These are phyloP conservation scores for Penicillium fuscoglaucum DNA, from an alignment of 2,329 filamentous ascomycete genomes.

Conservation along the genomic window DNA sequence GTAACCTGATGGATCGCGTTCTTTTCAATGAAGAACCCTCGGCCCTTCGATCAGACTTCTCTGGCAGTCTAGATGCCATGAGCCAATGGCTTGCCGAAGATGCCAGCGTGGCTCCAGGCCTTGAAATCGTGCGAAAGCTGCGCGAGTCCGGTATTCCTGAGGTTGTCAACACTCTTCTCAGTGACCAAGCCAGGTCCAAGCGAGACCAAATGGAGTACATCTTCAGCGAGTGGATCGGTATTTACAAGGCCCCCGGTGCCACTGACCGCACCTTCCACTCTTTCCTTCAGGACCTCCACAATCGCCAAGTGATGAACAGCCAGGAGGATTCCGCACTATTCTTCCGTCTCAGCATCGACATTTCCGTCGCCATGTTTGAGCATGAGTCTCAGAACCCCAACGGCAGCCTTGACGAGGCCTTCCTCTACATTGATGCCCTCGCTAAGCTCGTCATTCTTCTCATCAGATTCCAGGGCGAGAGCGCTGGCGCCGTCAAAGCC, in stretches of 20 bases:
- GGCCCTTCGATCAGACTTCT: slow-evolving; percentile 81
- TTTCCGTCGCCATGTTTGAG: slow-evolving; percentile 76
- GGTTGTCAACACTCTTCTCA: slow-evolving; percentile 55
- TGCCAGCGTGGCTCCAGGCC: slow-evolving; percentile 62
- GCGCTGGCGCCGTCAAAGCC: slow-evolving; percentile 58
- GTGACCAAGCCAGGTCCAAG: slow-evolving; percentile 59
- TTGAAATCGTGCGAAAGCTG: slow-evolving; percentile 69
- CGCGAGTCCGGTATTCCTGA: slow-evolving; percentile 57
- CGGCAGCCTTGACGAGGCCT: slow-evolving; percentile 61
- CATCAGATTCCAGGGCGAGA: slow-evolving; percentile 68
- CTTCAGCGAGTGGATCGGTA: slow-evolving; percentile 90
- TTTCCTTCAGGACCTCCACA: slow-evolving; percentile 83
- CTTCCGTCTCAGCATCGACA: slow-evolving; percentile 76
- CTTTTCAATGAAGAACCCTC: slow-evolving; percentile 75
- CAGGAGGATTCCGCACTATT: slow-evolving; percentile 78
- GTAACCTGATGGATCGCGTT: slow-evolving; percentile 73
- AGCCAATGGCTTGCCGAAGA: slow-evolving; percentile 80
- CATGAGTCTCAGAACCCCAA: slow-evolving; percentile 62
- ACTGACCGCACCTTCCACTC: slow-evolving; percentile 69
- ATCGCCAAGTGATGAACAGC: slow-evolving; percentile 68
- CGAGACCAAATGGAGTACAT: slow-evolving; percentile 90
- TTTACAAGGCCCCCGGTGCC: slow-evolving; percentile 74
- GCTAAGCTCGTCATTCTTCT: slow-evolving; percentile 77
- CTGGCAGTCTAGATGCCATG: slow-evolving; percentile 75
- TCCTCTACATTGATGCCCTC: slow-evolving; percentile 73